Evolutionary conservation across 495 filamentous ascomycete genomes (phyloP), one percentile per base, ranked within the genome.

Genomic region (Penicillium subrubescens): DNA sequence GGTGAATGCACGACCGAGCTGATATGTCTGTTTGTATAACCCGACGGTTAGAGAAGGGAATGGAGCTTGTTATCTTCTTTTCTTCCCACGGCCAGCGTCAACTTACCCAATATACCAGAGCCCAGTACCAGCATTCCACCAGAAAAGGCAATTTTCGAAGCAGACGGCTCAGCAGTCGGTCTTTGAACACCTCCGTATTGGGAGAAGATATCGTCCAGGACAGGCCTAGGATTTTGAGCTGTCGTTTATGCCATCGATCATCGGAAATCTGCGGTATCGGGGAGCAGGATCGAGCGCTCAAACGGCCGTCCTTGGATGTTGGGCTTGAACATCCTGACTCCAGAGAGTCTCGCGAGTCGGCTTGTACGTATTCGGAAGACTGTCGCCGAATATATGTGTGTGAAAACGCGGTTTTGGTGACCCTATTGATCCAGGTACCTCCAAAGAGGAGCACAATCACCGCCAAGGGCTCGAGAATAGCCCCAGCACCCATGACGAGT

Each of bases 61-160:
- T 1, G 8, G 19, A 31, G 11, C 2, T 27, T 23, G 41, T 41
- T 14, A 19, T 27, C 11, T 17, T 21, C 5, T n/a, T 19, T 15
- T 46, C 8, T 19, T 11, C 17, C 31, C 8, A 5, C 17, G 53
- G 37, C 21, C 29, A 37, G 0, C 1, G 19, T 8, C 19, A 57
- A 61, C 73, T 60, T 77, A 88, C 86, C 83, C 84, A 88, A 68
- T 88, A 89, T 48, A 88, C 84, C 71, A 89, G 72, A 6, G 86
- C 87, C 91, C 91, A 94, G 67, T 94, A 94, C 82, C 89, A 93
- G 68, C 88, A 89, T 74, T 94, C 91, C 25, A 89, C 85, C 31
- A 94, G 72, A 67, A 94, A 94, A 12, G 91, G 91, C 57, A 91
- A 85, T 64, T 86, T 88, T 39, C 83, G 78, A 8, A 94, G 79